These are phyloP conservation scores for Ceratobasidium sp. DNA, from an alignment of 1,284 basidiomycete species.

Conservation along the genomic window DNA sequence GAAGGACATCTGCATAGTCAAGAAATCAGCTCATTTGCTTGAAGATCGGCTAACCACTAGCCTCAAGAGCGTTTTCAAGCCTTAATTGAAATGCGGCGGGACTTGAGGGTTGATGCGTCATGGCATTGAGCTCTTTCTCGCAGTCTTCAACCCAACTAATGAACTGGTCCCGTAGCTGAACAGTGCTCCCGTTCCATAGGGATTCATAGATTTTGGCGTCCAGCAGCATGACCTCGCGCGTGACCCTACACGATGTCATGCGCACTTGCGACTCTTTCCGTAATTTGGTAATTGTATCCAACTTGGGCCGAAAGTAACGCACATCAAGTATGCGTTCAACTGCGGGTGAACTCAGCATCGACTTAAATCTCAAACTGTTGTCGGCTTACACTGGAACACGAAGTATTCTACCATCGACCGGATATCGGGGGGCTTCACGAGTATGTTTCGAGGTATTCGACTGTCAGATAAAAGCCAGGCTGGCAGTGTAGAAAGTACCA, in stretches of 20 bases:
- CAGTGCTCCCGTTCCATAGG: not conserved
- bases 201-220: slow-evolving; percentile 6
- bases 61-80: no score
- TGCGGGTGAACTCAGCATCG: no score
- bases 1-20: not conserved
- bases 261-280: not conserved
- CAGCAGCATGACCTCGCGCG: slow-evolving; percentile 13
- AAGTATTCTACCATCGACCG: no score
- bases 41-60: no score
- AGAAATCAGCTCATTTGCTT: not conserved
- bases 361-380: no score
- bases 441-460: no score
- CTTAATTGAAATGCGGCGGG: no score
- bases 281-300: not conserved
- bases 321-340: no score
- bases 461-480: no score
- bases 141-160: not conserved
- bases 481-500: no score
- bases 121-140: not conserved
- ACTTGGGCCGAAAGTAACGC: not conserved
- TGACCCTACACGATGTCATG: not conserved
- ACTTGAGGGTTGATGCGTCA: not conserved
- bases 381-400: no score
- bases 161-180: not conserved
- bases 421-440: no score